Base-by-base conservation (phyloP, 495 filamentous ascomycete species). In the Aspergillus mulundensis region DNA sequence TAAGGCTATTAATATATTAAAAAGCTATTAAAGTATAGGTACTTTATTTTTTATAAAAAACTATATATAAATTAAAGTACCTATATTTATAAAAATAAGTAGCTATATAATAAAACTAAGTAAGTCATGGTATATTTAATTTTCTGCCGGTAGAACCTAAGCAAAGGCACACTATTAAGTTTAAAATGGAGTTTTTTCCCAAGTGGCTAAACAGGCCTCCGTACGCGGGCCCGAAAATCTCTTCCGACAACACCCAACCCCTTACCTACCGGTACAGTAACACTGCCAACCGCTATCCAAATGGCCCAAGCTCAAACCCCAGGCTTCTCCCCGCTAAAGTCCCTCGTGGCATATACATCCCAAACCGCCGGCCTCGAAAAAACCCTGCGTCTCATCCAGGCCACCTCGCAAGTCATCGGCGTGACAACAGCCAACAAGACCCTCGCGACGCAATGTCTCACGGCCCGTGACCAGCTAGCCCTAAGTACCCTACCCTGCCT, bases 351-450 rank as follows among this genome's bases (percentile, higher is more conserved):
- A 16, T 57, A 44, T 39, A 57, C 54, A 38, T 23, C 25, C 12
- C 47, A 48, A 10, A 57, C 38, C 1, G 39, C 46, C 12, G 54
- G 54, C 14, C 46, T 57, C 18, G 54, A 57, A 15, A 57, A 57
- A 14, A 38, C 46, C 18, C 46, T 57, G 3, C 54, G 54, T 5
- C 46, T 57, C n/a, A 45, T 57, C 25, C 54, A 57, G 7, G 46
- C 54, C 2, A 18, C 30, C 7, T 39, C 38, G 3, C 46, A 40
- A 19, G 46, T 57, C 39, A 20, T 48, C 12, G 46, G 23, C 23
- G 24, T 50, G 6, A 12, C 43, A 18, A 44, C 11, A 5, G 12
- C 3, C 24, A 39, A 45, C 38, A 38, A 12, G 7, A 32, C 18
- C 16, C 24, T 44, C 18, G 46, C 54, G 14, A 24, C 39, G 24